These are phyloP conservation scores for Teunomyces lycoperdinae DNA, from an alignment of 805 yeast genomes.

Conservation along the genomic window DNA sequence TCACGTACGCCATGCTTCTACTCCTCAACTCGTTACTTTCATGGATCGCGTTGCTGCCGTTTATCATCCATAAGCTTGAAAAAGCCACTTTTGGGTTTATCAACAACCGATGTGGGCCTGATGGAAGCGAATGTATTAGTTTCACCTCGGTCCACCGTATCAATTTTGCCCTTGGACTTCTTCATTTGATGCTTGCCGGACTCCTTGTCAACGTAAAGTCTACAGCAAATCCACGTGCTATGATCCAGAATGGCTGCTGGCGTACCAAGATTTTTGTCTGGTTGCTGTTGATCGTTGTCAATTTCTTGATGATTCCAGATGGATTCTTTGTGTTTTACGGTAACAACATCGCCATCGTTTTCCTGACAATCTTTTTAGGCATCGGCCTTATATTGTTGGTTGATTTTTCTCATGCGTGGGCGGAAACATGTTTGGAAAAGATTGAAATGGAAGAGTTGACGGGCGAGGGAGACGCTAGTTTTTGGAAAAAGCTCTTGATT, in stretches of 20 bases:
- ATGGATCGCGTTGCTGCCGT: slow-evolving; percentile 89
- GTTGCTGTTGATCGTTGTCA: slow-evolving; percentile 51
- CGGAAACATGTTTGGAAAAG: slow-evolving; percentile 88
- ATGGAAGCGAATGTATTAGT: slow-evolving; percentile 78
- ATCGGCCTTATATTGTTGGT: slow-evolving; percentile 88
- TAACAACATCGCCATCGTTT: slow-evolving; percentile 78
- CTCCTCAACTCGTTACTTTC: slow-evolving; percentile 77
- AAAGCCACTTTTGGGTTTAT: slow-evolving; percentile 65
- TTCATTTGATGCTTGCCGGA: slow-evolving; percentile 71
- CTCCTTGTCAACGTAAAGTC: slow-evolving; percentile 72
- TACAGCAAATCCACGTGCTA: slow-evolving; percentile 72
- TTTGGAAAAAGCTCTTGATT: slow-evolving; percentile 79
- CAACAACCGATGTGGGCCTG: slow-evolving; percentile 63
- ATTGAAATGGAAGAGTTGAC: slow-evolving; percentile 72
- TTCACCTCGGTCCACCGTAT: slow-evolving; percentile 93
- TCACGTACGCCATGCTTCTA: slow-evolving; percentile 79
- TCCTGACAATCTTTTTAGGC: slow-evolving; percentile 80
- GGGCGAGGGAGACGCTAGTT: slow-evolving; percentile 49
- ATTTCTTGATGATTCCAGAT: slow-evolving; percentile 80
- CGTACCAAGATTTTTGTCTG: slow-evolving; percentile 64
- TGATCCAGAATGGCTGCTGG: slow-evolving; percentile 93
- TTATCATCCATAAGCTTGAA: slow-evolving; percentile 71
- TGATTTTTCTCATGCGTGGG: slow-evolving; percentile 98
- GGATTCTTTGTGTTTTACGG: slow-evolving; percentile 87
- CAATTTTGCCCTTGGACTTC: slow-evolving; percentile 79